Conservation (phyloP, 202 grass and related monocot species). For the Panicum hallii region DNA sequence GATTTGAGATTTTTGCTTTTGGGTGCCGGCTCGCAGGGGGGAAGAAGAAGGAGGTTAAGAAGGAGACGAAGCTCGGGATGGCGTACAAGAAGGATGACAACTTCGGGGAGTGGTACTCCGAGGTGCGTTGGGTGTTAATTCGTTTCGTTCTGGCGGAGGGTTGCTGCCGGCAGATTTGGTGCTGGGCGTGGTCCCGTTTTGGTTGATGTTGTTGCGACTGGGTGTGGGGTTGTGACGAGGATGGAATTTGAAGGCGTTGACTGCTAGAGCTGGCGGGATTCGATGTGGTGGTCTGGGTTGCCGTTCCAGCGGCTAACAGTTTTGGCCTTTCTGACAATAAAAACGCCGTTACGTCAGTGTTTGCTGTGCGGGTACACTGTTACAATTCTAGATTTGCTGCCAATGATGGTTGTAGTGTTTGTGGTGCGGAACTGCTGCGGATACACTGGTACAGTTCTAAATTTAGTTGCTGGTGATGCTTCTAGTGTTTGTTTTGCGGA, state of each 20-base stretch:
- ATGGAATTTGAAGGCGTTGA: not conserved
- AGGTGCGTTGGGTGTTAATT: conserved; percentile 47
- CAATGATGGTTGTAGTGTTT: not conserved
- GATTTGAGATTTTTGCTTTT: conserved; percentile 3
- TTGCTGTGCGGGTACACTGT: not conserved
- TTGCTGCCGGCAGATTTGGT: not conserved
- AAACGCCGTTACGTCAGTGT: not conserved
- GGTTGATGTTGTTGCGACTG: not conserved
- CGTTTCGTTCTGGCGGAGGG: not conserved
- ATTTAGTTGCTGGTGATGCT: no score
- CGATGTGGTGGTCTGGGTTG: not conserved
- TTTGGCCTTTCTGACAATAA: not conserved
- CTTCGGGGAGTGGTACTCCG: conserved; percentile 98
- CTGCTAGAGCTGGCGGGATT: not conserved
- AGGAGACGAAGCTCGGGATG: conserved; percentile 92
- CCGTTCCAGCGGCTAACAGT: not conserved
- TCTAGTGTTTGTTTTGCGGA: not conserved
- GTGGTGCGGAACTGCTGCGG: no score
- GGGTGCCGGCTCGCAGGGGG: conserved; percentile 45
- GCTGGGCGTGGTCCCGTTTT: not conserved
- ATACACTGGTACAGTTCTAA: no score
- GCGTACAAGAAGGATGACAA: conserved; percentile 84
- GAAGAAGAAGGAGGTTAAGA: conserved; percentile 98
- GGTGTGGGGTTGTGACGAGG: not conserved
- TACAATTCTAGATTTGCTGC: not conserved